A percentile compares a stretch with the other conserved stretches of the same genome.
Evolutionary conservation across 495 filamentous ascomycete genomes (phyloP).

Genomic region (Xylaria venustula): DNA sequence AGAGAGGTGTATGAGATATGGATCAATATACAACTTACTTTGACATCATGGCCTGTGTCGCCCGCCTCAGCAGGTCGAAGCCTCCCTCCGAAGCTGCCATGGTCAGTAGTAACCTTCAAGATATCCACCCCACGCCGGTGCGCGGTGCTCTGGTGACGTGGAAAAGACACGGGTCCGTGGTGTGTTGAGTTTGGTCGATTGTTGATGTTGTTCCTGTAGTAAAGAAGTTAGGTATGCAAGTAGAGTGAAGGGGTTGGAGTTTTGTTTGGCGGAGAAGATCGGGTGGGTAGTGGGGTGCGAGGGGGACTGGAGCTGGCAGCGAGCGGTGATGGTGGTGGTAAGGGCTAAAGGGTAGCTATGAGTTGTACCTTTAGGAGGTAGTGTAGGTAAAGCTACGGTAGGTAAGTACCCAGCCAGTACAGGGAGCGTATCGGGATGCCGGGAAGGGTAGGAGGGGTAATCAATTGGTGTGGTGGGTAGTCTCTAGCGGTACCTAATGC

Average conservation of each 20-base stretch:
- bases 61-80: conserved; percentile 53
- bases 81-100: conserved; percentile 38
- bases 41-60: conserved; percentile 59
- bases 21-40: conserved; percentile 42
- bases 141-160: conserved; percentile 5
- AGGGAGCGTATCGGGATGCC: conserved; percentile 6
- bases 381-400: background rate
- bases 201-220: background rate
- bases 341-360: background rate
- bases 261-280: conserved; percentile 15
- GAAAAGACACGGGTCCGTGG: background rate
- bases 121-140: conserved; percentile 7
- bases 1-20: conserved; percentile 13
- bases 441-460: conserved; percentile 18
- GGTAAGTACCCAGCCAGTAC: background rate
- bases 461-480: background rate
- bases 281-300: conserved; percentile 8
- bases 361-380: background rate
- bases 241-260: conserved; percentile 3
- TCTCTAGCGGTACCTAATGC: no score
- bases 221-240: conserved; percentile 1
- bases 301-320: conserved; percentile 3
- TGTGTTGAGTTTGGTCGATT: background rate
- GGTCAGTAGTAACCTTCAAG: conserved; percentile 15
- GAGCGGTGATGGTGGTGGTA: background rate